Conservation (phyloP, 345 rosid species). For the Cardamine chenopodiifolia region DNA sequence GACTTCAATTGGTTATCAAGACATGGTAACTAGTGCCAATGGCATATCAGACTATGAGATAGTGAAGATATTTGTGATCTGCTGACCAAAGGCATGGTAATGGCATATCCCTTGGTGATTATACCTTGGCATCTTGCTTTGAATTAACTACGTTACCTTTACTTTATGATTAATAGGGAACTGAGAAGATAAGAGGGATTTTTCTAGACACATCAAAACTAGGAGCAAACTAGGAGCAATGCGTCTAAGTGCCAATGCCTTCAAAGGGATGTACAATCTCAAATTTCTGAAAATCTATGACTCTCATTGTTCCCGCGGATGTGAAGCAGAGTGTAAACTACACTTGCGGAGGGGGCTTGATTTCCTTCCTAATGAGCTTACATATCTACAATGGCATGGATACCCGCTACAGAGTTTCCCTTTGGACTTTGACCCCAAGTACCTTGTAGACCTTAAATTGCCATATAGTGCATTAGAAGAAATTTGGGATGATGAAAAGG, state of each 20-base stretch:
- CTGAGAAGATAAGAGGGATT: slow-evolving; percentile 41
- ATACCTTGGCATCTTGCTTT: not conserved
- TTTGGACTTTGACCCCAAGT: slow-evolving; percentile 26
- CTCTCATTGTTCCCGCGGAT: slow-evolving; percentile 25
- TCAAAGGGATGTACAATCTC: slow-evolving; percentile 44
- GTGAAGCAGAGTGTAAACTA: slow-evolving; percentile 13
- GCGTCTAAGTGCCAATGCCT: slow-evolving; percentile 29
- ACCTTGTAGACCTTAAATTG: slow-evolving; percentile 41
- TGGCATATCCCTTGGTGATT: not conserved
- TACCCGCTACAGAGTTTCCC: slow-evolving; percentile 42
- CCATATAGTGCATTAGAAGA: slow-evolving; percentile 32
- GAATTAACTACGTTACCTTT: not conserved
- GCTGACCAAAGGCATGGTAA: slow-evolving; percentile 34
- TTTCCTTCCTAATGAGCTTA: slow-evolving; percentile 37
- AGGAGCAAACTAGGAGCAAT: slow-evolving; percentile 23
- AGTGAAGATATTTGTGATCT: slow-evolving; percentile 32
- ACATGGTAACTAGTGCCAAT: slow-evolving; percentile 20
- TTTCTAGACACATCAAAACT: slow-evolving; percentile 36
- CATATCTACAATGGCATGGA: slow-evolving; percentile 44
- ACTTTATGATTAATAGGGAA: slow-evolving; percentile 35
- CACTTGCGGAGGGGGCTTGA: slow-evolving; percentile 32
- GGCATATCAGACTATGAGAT: slow-evolving; percentile 38
- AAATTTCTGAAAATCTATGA: slow-evolving; percentile 43
- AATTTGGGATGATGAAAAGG: slow-evolving; percentile 41
- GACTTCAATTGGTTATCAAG: slow-evolving; percentile 16